These are phyloP conservation scores for Apiospora rasikravindrae DNA, from an alignment of 2,329 filamentous ascomycete species.

Conservation along the genomic window DNA sequence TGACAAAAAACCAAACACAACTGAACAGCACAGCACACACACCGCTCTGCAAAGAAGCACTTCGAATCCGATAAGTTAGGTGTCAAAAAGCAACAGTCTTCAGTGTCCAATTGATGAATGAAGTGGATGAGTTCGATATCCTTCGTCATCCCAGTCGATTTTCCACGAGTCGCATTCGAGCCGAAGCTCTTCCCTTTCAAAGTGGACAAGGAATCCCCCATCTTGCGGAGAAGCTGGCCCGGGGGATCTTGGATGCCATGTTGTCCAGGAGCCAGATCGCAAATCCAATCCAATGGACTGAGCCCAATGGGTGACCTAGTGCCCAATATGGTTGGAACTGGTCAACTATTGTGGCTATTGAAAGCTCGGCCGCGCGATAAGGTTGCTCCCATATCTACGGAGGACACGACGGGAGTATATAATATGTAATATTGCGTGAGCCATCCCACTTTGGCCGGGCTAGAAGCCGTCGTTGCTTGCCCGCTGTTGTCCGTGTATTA, in stretches of 20 bases:
- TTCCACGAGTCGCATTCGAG: background rate
- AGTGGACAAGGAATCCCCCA: too few species aligned
- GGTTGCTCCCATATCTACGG: background rate
- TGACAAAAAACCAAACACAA: background rate
- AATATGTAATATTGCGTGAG: background rate
- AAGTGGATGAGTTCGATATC: background rate
- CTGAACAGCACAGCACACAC: background rate
- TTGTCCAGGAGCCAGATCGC: background rate
- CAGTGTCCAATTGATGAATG: background rate
- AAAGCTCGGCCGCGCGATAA: background rate
- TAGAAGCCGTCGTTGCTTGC: background rate
- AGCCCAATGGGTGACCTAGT: conserved; percentile 1
- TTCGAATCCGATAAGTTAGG: background rate
- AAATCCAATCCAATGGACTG: conserved; percentile 8
- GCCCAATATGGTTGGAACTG: background rate
- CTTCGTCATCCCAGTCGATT: background rate
- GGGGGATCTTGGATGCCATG: conserved; percentile 3
- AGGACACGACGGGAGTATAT: background rate
- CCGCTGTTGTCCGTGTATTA: background rate
- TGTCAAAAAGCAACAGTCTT: background rate
- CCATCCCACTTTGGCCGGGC: background rate
- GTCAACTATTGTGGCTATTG: background rate
- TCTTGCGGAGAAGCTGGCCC: background rate
- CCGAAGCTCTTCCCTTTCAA: background rate
- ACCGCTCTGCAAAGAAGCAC: background rate